These are phyloP conservation scores for Blastomyces parvus DNA, from an alignment of 2,329 filamentous ascomycete species.

Conservation along the genomic window DNA sequence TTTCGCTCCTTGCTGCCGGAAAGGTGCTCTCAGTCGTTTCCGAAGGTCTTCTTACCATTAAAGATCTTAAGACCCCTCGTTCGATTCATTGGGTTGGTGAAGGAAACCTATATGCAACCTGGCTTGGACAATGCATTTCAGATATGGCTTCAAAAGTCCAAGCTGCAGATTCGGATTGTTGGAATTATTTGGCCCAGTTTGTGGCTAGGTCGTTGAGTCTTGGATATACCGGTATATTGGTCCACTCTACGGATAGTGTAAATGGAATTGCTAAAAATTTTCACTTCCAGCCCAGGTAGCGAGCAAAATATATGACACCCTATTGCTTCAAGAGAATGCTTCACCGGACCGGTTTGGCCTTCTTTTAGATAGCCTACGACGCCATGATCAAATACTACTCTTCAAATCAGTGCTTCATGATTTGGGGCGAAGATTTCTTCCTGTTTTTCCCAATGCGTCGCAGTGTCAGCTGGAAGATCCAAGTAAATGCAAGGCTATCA, in stretches of 20 bases:
- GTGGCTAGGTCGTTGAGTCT: conserved; percentile 55
- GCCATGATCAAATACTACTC: conserved; percentile 41
- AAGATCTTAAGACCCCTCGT: conserved; percentile 21
- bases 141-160: conserved; percentile 36
- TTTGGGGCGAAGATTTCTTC: conserved; percentile 34
- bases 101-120: conserved; percentile 55
- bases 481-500: conserved; percentile 31
- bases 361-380: conserved; percentile 37
- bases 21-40: conserved; percentile 50
- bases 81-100: conserved; percentile 52
- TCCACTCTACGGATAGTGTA: not conserved
- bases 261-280: conserved; percentile 12
- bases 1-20: conserved; percentile 51
- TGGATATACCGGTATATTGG: conserved; percentile 56
- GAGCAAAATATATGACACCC: conserved; percentile 29
- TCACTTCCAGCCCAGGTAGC: conserved; percentile 31
- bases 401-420: conserved; percentile 39
- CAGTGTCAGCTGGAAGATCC: conserved; percentile 7
- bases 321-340: conserved; percentile 27
- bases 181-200: conserved; percentile 36
- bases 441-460: conserved; percentile 14
- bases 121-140: conserved; percentile 60
- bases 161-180: conserved; percentile 22
- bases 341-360: conserved; percentile 25
- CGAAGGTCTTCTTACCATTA: conserved; percentile 41